Base-by-base conservation (phyloP, 441 rosid genomes). In the Croton laevigatus region DNA sequence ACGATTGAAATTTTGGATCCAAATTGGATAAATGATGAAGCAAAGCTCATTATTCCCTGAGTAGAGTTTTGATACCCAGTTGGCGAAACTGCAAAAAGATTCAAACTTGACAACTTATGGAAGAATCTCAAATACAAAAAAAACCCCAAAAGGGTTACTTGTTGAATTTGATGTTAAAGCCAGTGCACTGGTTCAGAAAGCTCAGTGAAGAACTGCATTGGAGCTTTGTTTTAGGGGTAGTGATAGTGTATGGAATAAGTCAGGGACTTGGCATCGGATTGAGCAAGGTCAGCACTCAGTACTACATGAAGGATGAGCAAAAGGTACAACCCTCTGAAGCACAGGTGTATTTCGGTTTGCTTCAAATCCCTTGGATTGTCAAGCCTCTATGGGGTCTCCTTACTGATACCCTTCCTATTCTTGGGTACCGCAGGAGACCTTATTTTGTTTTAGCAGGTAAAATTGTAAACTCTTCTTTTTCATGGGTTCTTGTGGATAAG, bases 371-470 rank as follows among this genome's bases (percentile, higher is more conserved):
- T 70, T 88, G 91, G 91, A 79, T 90, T 64, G 80, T 90, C 19
- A 88, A 90, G 81, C 93, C 93, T 64, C 16, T 90, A 3, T 88
- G 96, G 96, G 93, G 93, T 23, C 80, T 90, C 6, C 78, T 90
- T 59, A 86, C 96, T n/a, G 93, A 90, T 71, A 78, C 82, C 53
- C 78, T 90, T 38, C 93, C 93, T 8, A 34, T 88, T 78, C 20
- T 66, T 23, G 93, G 93, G 16, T 90, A 82, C 66, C 76, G 82
- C 52, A 77, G 93, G 61, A 85, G 89, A n/a, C 91, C 96, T n/a
- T 88, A 90, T 71, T 85, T 90, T 66, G 48, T 88, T 62, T 75
- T 84, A 23, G 85, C 96, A 36, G 91, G 96, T 88, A 61, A 3
- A 13, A 49, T 55, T 1, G n/a, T 49, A 10, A n/a, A 22, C 10